A percentile compares a stretch with the other conserved stretches of the same genome.
Conservation (phyloP, 176 grass and related monocot genomes). For the Zea mays region DNA sequence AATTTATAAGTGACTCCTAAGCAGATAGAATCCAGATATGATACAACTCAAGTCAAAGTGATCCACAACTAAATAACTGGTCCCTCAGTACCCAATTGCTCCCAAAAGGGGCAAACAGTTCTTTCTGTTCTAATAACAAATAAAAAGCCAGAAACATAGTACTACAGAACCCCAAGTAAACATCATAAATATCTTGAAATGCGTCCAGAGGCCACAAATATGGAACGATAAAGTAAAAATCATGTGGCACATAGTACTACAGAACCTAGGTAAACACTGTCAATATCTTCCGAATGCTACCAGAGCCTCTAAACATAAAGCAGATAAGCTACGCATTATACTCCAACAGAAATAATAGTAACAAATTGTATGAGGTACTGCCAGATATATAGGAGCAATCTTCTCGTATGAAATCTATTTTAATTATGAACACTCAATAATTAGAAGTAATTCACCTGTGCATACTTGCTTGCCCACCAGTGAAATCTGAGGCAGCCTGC, state of each 20-base stretch:
- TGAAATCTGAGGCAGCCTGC: constrained; percentile 97
- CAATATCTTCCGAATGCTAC: no score
- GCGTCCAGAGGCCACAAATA: not conserved
- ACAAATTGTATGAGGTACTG: no score
- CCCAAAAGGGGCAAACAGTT: not conserved
- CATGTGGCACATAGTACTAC: not conserved
- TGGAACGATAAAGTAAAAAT: not conserved
- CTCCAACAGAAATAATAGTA: no score
- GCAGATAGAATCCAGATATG: not conserved
- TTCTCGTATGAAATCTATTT: constrained; percentile 9
- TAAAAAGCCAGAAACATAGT: constrained; percentile 5
- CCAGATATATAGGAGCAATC: not conserved
- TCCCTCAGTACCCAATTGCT: not conserved
- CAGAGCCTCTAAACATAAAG: not conserved
- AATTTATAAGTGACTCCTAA: not conserved
- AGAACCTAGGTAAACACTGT: not conserved
- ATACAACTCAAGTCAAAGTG: not conserved
- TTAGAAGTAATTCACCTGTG: constrained; percentile 65
- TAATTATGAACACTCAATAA: constrained; percentile 16
- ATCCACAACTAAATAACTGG: not conserved
- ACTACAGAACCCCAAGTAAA: not conserved
- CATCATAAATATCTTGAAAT: not conserved
- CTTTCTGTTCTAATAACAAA: not conserved
- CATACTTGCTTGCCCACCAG: constrained; percentile 80
- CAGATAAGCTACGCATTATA: not conserved